Conservation (phyloP, 2,329 filamentous ascomycete genomes). For the Penicillium frequentans region DNA sequence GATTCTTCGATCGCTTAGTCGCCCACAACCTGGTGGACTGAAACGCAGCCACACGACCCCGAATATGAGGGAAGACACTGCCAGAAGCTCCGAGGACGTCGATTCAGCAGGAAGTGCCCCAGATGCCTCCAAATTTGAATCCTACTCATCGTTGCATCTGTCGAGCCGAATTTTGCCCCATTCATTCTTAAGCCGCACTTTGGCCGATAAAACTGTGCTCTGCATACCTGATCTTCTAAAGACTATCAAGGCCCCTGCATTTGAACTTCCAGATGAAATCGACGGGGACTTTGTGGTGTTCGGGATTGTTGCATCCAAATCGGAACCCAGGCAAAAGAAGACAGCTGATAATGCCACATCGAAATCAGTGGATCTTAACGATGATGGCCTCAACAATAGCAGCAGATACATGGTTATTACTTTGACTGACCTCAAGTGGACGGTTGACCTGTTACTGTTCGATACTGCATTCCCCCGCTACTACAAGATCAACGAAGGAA, state of each 20-base stretch:
- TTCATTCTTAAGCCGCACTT: constrained; percentile 71
- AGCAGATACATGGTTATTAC: constrained; percentile 93
- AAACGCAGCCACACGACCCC: constrained; percentile 39
- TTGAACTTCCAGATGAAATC: constrained; percentile 71
- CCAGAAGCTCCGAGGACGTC: constrained; percentile 15
- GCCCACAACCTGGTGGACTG: constrained; percentile 27
- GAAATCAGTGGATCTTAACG: constrained; percentile 48
- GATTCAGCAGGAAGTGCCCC: constrained; percentile 29
- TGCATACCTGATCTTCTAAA: constrained; percentile 78
- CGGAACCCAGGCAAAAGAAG: constrained; percentile 68
- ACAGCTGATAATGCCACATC: constrained; percentile 38
- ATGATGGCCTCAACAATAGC: constrained; percentile 55
- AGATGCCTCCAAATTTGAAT: constrained; percentile 70
- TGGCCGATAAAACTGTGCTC: constrained; percentile 75
- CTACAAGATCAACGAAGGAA: constrained; percentile 92
- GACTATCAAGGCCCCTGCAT: constrained; percentile 78
- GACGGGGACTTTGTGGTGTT: constrained; percentile 90
- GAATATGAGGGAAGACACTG: constrained; percentile 22
- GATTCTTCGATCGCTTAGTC: constrained; percentile 44
- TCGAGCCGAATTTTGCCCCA: constrained; percentile 82
- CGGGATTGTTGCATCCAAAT: constrained; percentile 84
- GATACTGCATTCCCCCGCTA: constrained; percentile 86
- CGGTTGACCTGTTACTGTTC: constrained; percentile 90
- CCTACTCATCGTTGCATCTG: constrained; percentile 82
- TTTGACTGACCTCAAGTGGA: constrained; percentile 84